Base-by-base conservation (phyloP, 2,329 filamentous ascomycete species). In the Chrysoporthe austroafricana region DNA sequence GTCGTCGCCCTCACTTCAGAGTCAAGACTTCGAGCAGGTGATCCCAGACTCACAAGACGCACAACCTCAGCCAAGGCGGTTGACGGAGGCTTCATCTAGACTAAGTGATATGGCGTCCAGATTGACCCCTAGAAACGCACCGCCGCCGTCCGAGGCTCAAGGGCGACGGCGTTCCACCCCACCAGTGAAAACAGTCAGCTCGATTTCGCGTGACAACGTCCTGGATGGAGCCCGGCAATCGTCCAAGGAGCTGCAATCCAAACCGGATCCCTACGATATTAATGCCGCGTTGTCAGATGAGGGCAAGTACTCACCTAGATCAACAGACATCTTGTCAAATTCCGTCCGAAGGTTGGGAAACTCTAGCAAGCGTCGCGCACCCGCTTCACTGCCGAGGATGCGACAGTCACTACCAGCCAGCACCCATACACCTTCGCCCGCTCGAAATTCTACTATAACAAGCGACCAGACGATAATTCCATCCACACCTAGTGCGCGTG, bases 261-360 rank as follows among this genome's bases (percentile, higher is more conserved):
- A 63, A 16, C 44, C 65, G 14, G 68, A 69, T 42, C 68, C 68
- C 6, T 69, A 69, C n/a, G 68, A 69, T 32, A 67, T 69, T 39
- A 56, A 43, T 16, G 61, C 36, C 39, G 65, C 62, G 26, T 36
- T 69, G 0, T 60, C 62, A 9, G 65, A 65, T 8, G 52, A 69
- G 1, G 62, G 34, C 43, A 34, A 39, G 4, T n/a, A 62, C 2
- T 32, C 63, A 5, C 54, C 7, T 46, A 32, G 60, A 48, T 14
- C 14, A 21, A 42, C 3, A 32, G 42, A 8, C 39, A 46, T 52
- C 42, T 18, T 69, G 68, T 56, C 65, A 0, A 34, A 58, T 3
- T 62, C 68, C 6, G 42, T 65, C 32, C 68, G 62, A 46, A 67
- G 63, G 21, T 58, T 69, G 13, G 68, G 68, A 18, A 65, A 62